Conservation (phyloP, 768 basidiomycete genomes). For the Auricularia auricula-judae region DNA sequence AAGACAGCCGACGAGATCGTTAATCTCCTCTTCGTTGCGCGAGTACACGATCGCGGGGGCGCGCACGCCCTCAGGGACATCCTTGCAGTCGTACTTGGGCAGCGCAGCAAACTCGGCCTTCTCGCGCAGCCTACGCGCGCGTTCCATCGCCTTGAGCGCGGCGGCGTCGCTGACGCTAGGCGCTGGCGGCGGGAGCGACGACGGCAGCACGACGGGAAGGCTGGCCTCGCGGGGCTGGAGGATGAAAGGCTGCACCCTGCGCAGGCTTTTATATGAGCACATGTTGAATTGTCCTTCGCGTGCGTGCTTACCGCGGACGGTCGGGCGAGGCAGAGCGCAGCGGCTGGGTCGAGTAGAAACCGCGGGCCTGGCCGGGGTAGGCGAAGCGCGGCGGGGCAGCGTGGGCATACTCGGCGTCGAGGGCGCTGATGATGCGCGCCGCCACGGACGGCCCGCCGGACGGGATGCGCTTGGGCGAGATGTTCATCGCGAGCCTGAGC, state of each 20-base stretch:
- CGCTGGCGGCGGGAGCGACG: no score
- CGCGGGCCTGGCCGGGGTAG: background rate
- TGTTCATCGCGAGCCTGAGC: background rate
- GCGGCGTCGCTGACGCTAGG: background rate
- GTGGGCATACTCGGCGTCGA: background rate
- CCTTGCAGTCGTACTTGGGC: background rate
- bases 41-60: background rate
- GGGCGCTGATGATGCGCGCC: background rate
- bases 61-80: background rate
- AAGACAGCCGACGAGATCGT: slow-evolving; percentile 26
- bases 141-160: background rate
- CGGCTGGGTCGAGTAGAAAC: background rate
- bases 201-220: no score
- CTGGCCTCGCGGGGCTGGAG: background rate
- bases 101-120: background rate
- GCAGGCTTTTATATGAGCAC: background rate
- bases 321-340: background rate
- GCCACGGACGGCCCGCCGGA: background rate
- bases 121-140: background rate
- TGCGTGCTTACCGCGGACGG: background rate
- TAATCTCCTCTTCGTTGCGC: slow-evolving; percentile 28
- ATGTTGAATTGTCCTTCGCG: background rate
- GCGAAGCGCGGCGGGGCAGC: background rate
- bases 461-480: background rate
- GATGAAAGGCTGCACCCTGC: background rate